phyloP scores from a whole-genome alignment of 306 rosid genomes.

The Nissolia schottii region DNA sequence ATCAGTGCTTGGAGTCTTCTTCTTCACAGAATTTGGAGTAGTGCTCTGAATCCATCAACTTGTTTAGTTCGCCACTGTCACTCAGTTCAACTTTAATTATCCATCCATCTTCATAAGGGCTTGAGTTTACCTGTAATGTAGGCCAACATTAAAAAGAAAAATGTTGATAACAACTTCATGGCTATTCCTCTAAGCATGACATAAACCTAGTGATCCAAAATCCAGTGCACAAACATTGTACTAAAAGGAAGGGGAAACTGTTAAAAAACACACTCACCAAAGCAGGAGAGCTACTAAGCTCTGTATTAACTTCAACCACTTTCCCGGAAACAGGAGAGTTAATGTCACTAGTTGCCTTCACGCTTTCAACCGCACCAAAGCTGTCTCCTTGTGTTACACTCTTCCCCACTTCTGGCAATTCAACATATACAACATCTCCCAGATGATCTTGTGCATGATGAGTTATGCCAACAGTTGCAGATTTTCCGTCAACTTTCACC shows the following conservation, averaged over 20 bases:
- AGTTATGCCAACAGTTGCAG: conserved; percentile 78
- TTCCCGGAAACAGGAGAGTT: conserved; percentile 88
- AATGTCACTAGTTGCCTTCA: conserved; percentile 92
- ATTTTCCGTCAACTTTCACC: conserved; percentile 79
- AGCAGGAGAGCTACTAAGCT: conserved; percentile 76
- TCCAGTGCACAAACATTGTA: not conserved
- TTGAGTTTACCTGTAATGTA: conserved; percentile 56
- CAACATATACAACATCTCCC: conserved; percentile 94
- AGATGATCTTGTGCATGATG: conserved; percentile 97
- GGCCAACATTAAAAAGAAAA: not conserved
- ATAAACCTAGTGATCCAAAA: not conserved
- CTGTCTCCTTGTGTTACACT: conserved; percentile 56
- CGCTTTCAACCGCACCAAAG: conserved; percentile 96
- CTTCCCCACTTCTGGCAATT: conserved; percentile 75
- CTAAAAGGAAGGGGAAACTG: too few species aligned
- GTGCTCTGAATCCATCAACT: conserved; percentile 76
- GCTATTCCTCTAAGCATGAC: not conserved
- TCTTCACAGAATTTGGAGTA: conserved; percentile 96
- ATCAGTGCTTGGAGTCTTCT: conserved; percentile 78
- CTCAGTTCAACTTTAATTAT: conserved; percentile 72
- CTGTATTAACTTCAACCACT: conserved; percentile 65
- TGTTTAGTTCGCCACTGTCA: conserved; percentile 52
- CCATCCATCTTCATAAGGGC: conserved; percentile 88
- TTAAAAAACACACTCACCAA: conserved; percentile 81
- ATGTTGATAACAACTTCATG: not conserved